A percentile compares a stretch with the other conserved stretches of the same genome.
Evolutionary conservation across 345 rosid species (phyloP).

Genomic region (Geranium rotundifolium): DNA sequence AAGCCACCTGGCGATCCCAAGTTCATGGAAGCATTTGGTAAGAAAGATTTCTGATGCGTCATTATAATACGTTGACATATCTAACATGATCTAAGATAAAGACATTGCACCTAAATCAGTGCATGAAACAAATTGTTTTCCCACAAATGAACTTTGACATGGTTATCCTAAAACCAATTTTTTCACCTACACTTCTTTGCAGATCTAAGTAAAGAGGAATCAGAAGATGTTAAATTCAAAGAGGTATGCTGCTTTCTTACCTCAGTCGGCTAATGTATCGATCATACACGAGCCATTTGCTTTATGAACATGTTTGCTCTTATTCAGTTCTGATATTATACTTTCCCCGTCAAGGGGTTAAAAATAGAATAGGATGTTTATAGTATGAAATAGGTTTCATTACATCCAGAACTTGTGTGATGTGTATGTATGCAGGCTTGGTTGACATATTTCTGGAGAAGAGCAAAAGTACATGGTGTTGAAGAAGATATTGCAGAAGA

Average conservation of each 20-base stretch:
- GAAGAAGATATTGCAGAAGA: conserved; percentile 48
- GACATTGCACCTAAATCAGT: neutral
- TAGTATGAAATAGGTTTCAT: too few species aligned
- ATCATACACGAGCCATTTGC: neutral
- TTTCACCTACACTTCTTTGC: conserved; percentile 8
- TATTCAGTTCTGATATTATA: neutral
- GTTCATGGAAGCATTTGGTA: conserved; percentile 71
- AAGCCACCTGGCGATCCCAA: conserved; percentile 50
- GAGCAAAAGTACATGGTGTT: conserved; percentile 32
- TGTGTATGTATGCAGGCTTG: conserved; percentile 24
- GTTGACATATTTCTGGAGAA: conserved; percentile 47
- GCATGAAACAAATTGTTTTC: neutral
- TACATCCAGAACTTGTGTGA: neutral
- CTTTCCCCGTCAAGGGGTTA: neutral
- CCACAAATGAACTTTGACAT: neutral
- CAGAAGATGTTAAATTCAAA: conserved; percentile 86
- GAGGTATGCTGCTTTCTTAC: conserved; percentile 34
- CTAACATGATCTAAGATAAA: neutral
- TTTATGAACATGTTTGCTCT: neutral
- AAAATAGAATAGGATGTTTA: neutral
- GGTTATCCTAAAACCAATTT: neutral
- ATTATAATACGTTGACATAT: neutral
- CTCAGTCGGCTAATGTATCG: neutral
- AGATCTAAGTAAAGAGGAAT: conserved; percentile 64
- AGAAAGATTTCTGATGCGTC: conserved; percentile 12